A percentile compares a stretch with the other conserved stretches of the same genome.
Evolutionary conservation across 78 protist genomes (phyloP).

Genomic region (Fonticula alba): DNA sequence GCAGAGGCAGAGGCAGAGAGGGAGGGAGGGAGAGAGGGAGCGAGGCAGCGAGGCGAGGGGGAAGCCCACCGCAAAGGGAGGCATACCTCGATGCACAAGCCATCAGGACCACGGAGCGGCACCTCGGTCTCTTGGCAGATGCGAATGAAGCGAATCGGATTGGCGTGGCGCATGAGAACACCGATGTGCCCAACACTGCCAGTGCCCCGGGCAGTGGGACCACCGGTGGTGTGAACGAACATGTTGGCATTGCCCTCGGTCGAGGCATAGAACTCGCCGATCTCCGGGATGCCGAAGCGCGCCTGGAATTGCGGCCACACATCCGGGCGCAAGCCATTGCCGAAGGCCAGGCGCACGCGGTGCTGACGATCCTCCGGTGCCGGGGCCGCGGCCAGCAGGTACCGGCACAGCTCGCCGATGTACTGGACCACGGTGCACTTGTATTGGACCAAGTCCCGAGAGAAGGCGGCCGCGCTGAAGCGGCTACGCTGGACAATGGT

Average conservation of each 20-base stretch:
- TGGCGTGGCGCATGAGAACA: not conserved
- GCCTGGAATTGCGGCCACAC: slow-evolving; percentile 16
- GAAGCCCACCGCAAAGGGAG: no score
- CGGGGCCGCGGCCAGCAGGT: slow-evolving; percentile 13
- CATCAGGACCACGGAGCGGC: slow-evolving; percentile 7
- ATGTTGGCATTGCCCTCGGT: slow-evolving; percentile 24
- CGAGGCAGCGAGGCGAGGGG: no score
- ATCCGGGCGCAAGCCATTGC: slow-evolving; percentile 43
- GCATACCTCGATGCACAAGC: slow-evolving; percentile 6
- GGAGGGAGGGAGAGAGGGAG: no score
- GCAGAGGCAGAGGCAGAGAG: no score
- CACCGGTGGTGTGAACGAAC: not conserved
- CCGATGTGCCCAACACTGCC: slow-evolving; percentile 13
- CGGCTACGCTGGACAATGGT: not conserved
- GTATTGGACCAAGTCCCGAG: not conserved
- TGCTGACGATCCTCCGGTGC: not conserved
- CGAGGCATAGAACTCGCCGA: slow-evolving; percentile 32
- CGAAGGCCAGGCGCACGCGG: slow-evolving; percentile 27
- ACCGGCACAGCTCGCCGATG: slow-evolving; percentile 42
- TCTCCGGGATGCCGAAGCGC: slow-evolving; percentile 4
- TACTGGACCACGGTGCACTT: slow-evolving; percentile 18
- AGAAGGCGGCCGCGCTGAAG: not conserved
- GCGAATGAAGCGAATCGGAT: not conserved
- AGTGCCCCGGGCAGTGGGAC: not conserved
- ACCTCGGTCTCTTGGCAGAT: not conserved